These are phyloP conservation scores for Paecilomyces niveus DNA, from an alignment of 2,329 filamentous ascomycete genomes.

Conservation along the genomic window DNA sequence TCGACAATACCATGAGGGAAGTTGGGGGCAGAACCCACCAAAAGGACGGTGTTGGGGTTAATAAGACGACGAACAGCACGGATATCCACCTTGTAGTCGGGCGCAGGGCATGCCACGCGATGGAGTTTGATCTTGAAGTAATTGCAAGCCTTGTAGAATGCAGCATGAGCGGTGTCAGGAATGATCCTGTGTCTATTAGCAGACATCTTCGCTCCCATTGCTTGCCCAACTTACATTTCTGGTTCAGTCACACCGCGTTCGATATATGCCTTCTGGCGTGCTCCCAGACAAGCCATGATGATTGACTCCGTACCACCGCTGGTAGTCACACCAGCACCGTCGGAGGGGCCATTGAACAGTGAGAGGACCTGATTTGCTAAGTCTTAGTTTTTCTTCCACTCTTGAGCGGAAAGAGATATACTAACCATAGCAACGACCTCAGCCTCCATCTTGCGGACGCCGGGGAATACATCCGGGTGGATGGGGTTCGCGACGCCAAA, in stretches of 20 bases:
- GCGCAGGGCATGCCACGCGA: slow-evolving; percentile 77
- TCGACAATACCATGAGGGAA: slow-evolving; percentile 98
- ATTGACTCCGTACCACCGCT: slow-evolving; percentile 95
- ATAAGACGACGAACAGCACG: slow-evolving; percentile 72
- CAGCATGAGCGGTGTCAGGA: slow-evolving; percentile 88
- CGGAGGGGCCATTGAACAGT: slow-evolving; percentile 83
- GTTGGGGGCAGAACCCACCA: slow-evolving; percentile 93
- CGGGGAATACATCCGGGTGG: slow-evolving; percentile 96
- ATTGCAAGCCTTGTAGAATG: slow-evolving; percentile 87
- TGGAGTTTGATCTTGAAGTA: slow-evolving; percentile 98
- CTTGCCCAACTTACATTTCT: slow-evolving; percentile 64
- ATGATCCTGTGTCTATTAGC: slow-evolving; percentile 60
- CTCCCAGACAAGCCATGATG: slow-evolving; percentile 86
- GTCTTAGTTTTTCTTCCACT: background rate
- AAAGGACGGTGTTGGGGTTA: slow-evolving; percentile 87
- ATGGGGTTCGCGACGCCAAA: slow-evolving; percentile 96
- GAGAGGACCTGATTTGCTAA: slow-evolving; percentile 48
- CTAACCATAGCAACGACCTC: slow-evolving; percentile 91
- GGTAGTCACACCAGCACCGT: slow-evolving; percentile 80
- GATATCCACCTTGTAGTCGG: slow-evolving; percentile 76
- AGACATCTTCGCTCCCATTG: background rate
- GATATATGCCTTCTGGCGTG: slow-evolving; percentile 76
- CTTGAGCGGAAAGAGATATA: background rate
- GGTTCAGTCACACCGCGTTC: slow-evolving; percentile 87
- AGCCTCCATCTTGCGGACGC: slow-evolving; percentile 98